These are phyloP conservation scores for Lignosus rhinocerotis DNA, from an alignment of 1,284 basidiomycete species.

Conservation along the genomic window DNA sequence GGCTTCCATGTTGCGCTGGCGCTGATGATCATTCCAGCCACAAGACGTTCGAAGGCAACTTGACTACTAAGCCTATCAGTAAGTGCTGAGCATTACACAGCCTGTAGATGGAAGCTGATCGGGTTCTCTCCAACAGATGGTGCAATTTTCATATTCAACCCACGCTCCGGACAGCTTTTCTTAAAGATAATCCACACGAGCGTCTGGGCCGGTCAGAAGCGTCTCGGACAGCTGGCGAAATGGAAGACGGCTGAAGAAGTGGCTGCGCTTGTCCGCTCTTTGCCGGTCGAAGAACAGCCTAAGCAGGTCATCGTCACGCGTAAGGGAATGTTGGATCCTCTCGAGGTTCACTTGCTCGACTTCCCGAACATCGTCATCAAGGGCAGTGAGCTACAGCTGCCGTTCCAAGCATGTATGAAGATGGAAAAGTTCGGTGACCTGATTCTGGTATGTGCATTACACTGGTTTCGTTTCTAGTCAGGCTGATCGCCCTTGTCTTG, in stretches of 20 bases:
- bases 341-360: conserved; percentile 98
- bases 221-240: conserved; percentile 98
- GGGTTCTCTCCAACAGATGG: conserved; percentile 58
- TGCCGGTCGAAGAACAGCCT: conserved; percentile 99
- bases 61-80: conserved; percentile 99
- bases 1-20: not conserved
- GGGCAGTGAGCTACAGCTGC: conserved; percentile 95
- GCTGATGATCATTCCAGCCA: conserved; percentile 50
- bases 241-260: conserved; percentile 99
- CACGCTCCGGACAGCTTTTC: conserved; percentile 97
- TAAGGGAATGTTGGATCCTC: conserved; percentile 98
- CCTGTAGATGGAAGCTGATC: conserved; percentile 2
- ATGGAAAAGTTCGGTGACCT: conserved; percentile 99
- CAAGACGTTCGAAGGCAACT: conserved; percentile 99
- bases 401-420: conserved; percentile 99
- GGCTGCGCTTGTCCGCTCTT: conserved; percentile 92
- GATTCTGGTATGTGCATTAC: conserved; percentile 66
- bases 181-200: conserved; percentile 99
- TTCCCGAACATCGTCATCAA: conserved; percentile 99
- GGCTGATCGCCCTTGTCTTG: conserved; percentile 9
- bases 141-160: conserved; percentile 99
- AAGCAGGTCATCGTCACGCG: conserved; percentile 99
- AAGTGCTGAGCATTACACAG: conserved; percentile 28
- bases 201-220: conserved; percentile 99
- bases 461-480: not conserved